A percentile compares a stretch with the other conserved stretches of the same genome.
Evolutionary conservation across 768 basidiomycete genomes (phyloP).

Genomic region (Galerina marginata): DNA sequence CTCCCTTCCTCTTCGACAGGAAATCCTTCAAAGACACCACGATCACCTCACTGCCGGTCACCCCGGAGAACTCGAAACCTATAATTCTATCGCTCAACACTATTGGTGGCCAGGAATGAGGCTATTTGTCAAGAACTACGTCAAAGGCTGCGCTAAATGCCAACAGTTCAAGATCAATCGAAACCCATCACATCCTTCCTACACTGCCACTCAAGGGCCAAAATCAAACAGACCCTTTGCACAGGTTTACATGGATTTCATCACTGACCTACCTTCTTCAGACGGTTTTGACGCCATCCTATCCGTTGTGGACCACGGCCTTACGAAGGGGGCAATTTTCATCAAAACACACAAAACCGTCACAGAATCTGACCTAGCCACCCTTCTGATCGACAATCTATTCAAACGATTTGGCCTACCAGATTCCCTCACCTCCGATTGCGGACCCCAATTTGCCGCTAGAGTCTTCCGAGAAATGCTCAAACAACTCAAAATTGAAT

Average conservation of each 20-base stretch:
- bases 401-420: slow-evolving; percentile 20
- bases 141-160: slow-evolving; percentile 23
- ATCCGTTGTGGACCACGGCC: slow-evolving; percentile 30
- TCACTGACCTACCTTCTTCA: slow-evolving; percentile 19
- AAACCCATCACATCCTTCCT: slow-evolving; percentile 13
- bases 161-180: slow-evolving; percentile 25
- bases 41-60: no score
- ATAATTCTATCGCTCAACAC: neutral
- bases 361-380: slow-evolving; percentile 2
- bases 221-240: slow-evolving; percentile 10
- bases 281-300: slow-evolving; percentile 26
- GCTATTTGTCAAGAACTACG: slow-evolving; percentile 20
- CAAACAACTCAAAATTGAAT: slow-evolving; percentile 13
- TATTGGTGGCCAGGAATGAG: slow-evolving; percentile 29
- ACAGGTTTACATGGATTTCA: slow-evolving; percentile 18
- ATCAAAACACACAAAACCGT: slow-evolving; percentile 23
- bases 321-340: slow-evolving; percentile 33
- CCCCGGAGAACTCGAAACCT: slow-evolving; percentile 11
- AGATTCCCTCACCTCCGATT: slow-evolving; percentile 22
- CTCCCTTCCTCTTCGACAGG: no score
- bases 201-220: slow-evolving; percentile 13
- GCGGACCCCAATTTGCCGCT: slow-evolving; percentile 18
- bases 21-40: no score
- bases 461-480: slow-evolving; percentile 16
- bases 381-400: slow-evolving; percentile 6